Percentiles rank a stretch among this genome's conserved stretches.
These are phyloP conservation scores for Dactylellina cionopaga DNA, from an alignment of 2,329 filamentous ascomycete genomes.

Conservation along the genomic window DNA sequence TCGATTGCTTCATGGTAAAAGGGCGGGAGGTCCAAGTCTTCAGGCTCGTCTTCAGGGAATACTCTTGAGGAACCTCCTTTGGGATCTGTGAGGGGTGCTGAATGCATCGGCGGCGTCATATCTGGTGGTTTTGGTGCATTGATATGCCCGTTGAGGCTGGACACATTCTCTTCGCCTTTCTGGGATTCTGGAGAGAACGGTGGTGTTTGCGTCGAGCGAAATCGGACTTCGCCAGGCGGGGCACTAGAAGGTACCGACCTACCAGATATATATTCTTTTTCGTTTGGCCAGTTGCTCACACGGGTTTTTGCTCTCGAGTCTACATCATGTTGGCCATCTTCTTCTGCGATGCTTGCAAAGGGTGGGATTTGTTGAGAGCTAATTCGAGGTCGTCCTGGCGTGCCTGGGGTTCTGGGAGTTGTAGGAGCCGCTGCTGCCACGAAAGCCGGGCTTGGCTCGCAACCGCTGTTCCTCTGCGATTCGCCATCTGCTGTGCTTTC, in stretches of 20 bases:
- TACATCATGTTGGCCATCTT: conserved; percentile 28
- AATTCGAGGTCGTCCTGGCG: conserved; percentile 36
- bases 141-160: conserved; percentile 12
- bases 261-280: conserved; percentile 31
- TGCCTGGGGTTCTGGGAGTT: conserved; percentile 41
- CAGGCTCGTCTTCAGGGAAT: conserved; percentile 45
- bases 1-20: conserved; percentile 54
- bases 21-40: conserved; percentile 48
- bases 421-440: conserved; percentile 34
- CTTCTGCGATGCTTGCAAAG: conserved; percentile 42
- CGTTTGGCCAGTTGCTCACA: conserved; percentile 15
- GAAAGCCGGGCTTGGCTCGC: conserved; percentile 45
- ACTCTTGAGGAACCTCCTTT: conserved; percentile 31
- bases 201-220: conserved; percentile 31
- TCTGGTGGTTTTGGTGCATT: conserved; percentile 20
- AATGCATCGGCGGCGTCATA: conserved; percentile 48
- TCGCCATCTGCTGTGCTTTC: conserved; percentile 51
- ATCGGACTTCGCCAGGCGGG: conserved; percentile 26
- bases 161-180: conserved; percentile 32
- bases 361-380: conserved; percentile 47
- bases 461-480: conserved; percentile 45
- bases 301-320: conserved; percentile 4
- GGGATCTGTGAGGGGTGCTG: conserved; percentile 42
- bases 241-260: conserved; percentile 24
- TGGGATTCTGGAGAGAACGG: conserved; percentile 51